Evolutionary conservation across 257 asterid species (phyloP).

Genomic region (Nicotiana obtusifolia): DNA sequence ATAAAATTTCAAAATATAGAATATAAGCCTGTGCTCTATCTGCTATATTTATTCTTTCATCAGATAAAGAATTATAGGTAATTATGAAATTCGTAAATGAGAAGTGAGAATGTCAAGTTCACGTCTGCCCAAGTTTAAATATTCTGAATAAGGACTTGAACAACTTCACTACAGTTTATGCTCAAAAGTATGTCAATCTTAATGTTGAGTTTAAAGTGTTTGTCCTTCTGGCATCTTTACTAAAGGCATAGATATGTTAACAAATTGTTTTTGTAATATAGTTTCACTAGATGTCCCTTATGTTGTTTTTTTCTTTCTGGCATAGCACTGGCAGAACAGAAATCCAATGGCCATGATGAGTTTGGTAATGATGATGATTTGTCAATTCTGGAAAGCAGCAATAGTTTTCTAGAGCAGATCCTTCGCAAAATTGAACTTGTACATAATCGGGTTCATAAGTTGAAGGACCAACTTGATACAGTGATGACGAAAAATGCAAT

Average conservation of each 20-base stretch:
- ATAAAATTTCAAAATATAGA: too few species aligned
- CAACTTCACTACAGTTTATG: neutral
- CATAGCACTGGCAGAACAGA: constrained; percentile 37
- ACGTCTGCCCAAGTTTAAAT: neutral
- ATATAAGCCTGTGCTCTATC: neutral
- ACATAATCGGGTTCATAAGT: constrained; percentile 55
- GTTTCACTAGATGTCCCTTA: neutral
- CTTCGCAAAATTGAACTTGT: constrained; percentile 62
- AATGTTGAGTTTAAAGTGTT: neutral
- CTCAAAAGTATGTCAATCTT: neutral
- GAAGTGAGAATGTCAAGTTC: neutral
- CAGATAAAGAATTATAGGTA: neutral
- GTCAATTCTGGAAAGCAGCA: constrained; percentile 40
- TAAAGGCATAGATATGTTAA: neutral
- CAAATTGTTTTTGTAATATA: neutral
- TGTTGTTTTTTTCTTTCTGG: constrained; percentile 6
- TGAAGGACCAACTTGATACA: constrained; percentile 58
- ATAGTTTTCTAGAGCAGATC: constrained; percentile 43
- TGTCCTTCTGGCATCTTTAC: neutral
- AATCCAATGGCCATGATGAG: constrained; percentile 37
- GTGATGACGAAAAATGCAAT: constrained; percentile 51
- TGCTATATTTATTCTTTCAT: neutral
- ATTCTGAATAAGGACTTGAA: neutral
- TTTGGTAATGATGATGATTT: constrained; percentile 39
- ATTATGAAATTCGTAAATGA: neutral